Evolutionary conservation across 306 rosid species (phyloP), one percentile per base, ranked within the genome.

Genomic region (Glycine tomentella): DNA sequence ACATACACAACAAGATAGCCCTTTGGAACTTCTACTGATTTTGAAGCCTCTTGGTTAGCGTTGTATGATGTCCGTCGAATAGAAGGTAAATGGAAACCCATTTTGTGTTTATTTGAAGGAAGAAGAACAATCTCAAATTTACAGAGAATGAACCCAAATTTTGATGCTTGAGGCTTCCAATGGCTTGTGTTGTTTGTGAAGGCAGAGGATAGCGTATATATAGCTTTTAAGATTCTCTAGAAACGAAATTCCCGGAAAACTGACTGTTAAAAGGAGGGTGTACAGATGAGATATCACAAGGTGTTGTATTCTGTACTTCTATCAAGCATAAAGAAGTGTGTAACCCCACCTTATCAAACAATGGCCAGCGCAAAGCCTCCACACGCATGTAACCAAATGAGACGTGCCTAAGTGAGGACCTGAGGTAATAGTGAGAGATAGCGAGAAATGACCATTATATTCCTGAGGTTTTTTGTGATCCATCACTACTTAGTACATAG

Each of bases 1-100:
- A 80, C 90, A 52, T 88, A 90, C 2, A 86, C 87, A 14, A 83
- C 84, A 25, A 86, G 62, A 46, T 53, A 72, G n/a, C 88, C 90
- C 71, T 87, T 90, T 42, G 84, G 86, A 1, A 90, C 66, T 36
- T 46, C 53, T 3, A 6, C 20, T 2, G 46, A 56, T 51, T 46
- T 80, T 14, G 85, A 80, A 9, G 53, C 13, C 66, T 78, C 61
- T 45, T 86, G 42, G 74, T 68, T 71, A 16, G 69, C 4, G 9
- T 25, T 7, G 42, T 50, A 36, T 79, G 78, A 79, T 14, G 74
- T 20, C 42, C 64, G 8, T 67, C 81, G 15, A 20, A 86, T 51
- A 51, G 46, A 16, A 6, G 63, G 86, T 70, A 86, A 76, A 76
- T 58, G 82, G 62, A 84, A 72, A 17, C 80, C 87, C 89, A 81